These are phyloP conservation scores for Mortierella sp. DNA, from an alignment of 371 early-diverging fungal species.

Conservation along the genomic window DNA sequence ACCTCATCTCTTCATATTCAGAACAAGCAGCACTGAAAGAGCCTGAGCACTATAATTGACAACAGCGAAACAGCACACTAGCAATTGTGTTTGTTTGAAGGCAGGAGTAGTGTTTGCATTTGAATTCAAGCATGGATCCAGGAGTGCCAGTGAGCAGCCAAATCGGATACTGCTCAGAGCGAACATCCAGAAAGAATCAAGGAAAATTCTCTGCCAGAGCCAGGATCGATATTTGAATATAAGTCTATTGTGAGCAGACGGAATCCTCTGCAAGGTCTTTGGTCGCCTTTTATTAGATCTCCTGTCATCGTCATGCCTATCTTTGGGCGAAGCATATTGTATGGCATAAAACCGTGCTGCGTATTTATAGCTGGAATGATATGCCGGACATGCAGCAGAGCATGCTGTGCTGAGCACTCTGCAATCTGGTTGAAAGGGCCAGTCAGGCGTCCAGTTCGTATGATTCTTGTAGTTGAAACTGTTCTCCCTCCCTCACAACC, in stretches of 20 bases:
- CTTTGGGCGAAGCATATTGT: background rate
- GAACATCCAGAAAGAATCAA: background rate
- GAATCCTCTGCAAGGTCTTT: no score
- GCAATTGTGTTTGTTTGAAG: no score
- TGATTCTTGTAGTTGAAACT: background rate
- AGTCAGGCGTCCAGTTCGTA: no score
- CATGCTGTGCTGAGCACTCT: no score
- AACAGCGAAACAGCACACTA: background rate
- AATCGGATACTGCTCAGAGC: background rate
- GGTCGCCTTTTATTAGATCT: no score
- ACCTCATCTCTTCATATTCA: background rate
- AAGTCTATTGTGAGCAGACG: no score
- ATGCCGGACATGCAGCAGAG: no score
- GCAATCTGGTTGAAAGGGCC: no score
- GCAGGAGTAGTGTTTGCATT: no score
- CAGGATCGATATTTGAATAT: background rate
- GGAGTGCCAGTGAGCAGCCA: conserved; percentile 1
- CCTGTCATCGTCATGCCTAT: background rate
- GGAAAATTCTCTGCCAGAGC: background rate
- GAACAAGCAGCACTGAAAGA: background rate
- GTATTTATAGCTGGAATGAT: no score
- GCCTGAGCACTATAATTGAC: background rate
- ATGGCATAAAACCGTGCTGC: no score
- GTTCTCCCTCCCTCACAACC: background rate
- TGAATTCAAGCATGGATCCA: conserved; percentile 1